These are phyloP conservation scores for Kalaharituber pfeilii DNA, from an alignment of 2,329 filamentous ascomycete genomes.

Conservation along the genomic window DNA sequence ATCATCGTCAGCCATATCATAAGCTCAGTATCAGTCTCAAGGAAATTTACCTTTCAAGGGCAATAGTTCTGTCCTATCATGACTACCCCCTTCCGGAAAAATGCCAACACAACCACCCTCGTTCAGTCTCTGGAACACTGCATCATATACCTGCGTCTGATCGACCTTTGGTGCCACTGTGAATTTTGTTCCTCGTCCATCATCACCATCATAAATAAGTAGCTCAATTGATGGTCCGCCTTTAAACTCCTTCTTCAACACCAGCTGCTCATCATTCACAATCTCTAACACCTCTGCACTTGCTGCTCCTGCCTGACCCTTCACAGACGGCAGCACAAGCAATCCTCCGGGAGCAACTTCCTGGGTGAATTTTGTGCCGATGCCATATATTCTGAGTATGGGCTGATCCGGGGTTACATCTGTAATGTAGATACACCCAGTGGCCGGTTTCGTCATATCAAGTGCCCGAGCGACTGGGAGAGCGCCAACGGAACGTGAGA, in stretches of 20 bases:
- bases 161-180: constrained; percentile 86
- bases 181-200: constrained; percentile 62
- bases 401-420: constrained; percentile 55
- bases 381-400: constrained; percentile 60
- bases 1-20: no score
- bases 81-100: constrained; percentile 91
- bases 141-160: constrained; percentile 82
- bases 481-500: constrained; percentile 67
- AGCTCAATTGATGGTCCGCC: constrained; percentile 57
- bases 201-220: constrained; percentile 61
- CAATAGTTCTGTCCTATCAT: constrained; percentile 79
- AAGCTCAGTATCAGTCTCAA: no score
- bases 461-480: constrained; percentile 88
- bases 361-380: constrained; percentile 67
- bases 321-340: constrained; percentile 68
- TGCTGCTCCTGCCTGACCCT: constrained; percentile 44
- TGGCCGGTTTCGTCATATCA: constrained; percentile 64
- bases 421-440: constrained; percentile 71
- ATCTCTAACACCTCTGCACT: constrained; percentile 75
- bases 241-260: constrained; percentile 76
- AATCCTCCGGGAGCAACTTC: constrained; percentile 64
- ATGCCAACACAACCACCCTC: constrained; percentile 83
- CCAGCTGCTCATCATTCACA: constrained; percentile 58
- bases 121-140: constrained; percentile 69
- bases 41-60: constrained; percentile 53